Evolutionary conservation across 1,284 basidiomycete species (phyloP).

Genomic region (Prillingera fragicola): DNA sequence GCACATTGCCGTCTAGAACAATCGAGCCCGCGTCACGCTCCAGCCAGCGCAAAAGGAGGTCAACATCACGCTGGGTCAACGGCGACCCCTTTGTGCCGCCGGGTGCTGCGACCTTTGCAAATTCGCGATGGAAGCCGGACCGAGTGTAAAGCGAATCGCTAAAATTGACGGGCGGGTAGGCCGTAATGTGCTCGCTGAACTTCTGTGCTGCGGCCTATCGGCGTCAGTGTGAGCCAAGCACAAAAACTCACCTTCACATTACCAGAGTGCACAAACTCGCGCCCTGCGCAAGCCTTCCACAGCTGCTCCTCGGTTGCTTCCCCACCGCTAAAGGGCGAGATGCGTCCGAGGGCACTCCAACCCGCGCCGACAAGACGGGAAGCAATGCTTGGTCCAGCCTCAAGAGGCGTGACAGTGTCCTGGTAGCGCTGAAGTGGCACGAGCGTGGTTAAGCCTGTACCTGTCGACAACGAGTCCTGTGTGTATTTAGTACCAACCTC

Average conservation of each 20-base stretch:
- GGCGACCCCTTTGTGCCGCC: not conserved
- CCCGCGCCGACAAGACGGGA: constrained; percentile 69
- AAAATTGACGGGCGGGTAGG: constrained; percentile 53
- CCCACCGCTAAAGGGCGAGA: constrained; percentile 54
- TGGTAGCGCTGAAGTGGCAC: constrained; percentile 58
- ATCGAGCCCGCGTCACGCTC: constrained; percentile 66
- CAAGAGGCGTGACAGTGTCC: constrained; percentile 58
- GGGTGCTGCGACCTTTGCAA: constrained; percentile 48
- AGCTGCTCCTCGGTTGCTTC: constrained; percentile 55
- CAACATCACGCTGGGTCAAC: constrained; percentile 50
- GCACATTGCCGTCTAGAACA: constrained; percentile 61
- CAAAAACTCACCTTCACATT: constrained; percentile 41
- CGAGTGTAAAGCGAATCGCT: constrained; percentile 62
- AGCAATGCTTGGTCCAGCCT: constrained; percentile 64
- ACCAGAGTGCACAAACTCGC: constrained; percentile 65
- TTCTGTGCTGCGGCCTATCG: constrained; percentile 55
- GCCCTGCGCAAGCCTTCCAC: constrained; percentile 60
- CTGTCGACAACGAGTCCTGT: constrained; percentile 30
- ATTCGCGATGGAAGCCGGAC: constrained; percentile 60
- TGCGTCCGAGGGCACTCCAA: constrained; percentile 61
- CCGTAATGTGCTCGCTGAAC: constrained; percentile 54
- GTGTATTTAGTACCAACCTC: no score
- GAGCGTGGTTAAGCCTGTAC: constrained; percentile 41
- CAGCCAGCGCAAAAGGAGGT: constrained; percentile 68
- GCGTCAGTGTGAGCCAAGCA: constrained; percentile 13